Evolutionary conservation across 495 filamentous ascomycete genomes (phyloP).

Genomic region (Aspergillus affinis): DNA sequence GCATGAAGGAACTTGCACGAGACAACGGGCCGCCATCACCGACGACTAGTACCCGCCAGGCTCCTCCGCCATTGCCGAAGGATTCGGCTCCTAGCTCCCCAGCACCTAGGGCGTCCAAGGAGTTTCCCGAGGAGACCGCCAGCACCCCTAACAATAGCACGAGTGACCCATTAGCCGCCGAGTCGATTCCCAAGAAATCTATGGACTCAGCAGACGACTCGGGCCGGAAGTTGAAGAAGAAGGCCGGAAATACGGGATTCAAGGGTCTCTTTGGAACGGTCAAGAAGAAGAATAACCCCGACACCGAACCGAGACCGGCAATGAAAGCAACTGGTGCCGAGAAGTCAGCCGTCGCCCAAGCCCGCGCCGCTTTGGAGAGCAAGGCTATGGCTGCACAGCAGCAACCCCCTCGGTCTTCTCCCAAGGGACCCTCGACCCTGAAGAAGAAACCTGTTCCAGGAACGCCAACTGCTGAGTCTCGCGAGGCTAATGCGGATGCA

Average conservation of each 20-base stretch:
- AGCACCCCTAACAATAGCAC: conserved; percentile 15
- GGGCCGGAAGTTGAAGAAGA: conserved; percentile 48
- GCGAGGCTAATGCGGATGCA: conserved; percentile 3
- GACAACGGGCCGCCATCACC: conserved; percentile 15
- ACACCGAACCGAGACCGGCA: conserved; percentile 24
- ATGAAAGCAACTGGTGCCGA: conserved; percentile 40
- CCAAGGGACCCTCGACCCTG: conserved; percentile 24
- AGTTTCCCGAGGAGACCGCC: conserved; percentile 2
- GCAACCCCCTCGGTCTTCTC: conserved; percentile 19
- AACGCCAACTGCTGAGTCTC: conserved; percentile 23
- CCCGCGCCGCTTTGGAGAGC: conserved; percentile 50
- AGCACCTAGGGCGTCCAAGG: conserved; percentile 10
- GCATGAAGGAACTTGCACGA: conserved; percentile 11
- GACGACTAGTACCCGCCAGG: conserved; percentile 28
- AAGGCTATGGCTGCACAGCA: conserved; percentile 43
- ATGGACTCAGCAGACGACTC: conserved; percentile 31
- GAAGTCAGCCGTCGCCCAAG: conserved; percentile 46
- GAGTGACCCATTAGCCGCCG: conserved; percentile 23
- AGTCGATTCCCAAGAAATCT: conserved; percentile 29
- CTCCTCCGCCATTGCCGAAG: conserved; percentile 32
- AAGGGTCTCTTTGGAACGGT: conserved; percentile 47
- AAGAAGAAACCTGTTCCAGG: conserved; percentile 41
- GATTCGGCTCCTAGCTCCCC: conserved; percentile 19
- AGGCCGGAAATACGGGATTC: conserved; percentile 43
- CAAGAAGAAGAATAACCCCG: conserved; percentile 39